A percentile compares a stretch with the other conserved stretches of the same genome.
Conservation (phyloP, 2,329 filamentous ascomycete genomes). For the Aspergillus aculeatinus region DNA sequence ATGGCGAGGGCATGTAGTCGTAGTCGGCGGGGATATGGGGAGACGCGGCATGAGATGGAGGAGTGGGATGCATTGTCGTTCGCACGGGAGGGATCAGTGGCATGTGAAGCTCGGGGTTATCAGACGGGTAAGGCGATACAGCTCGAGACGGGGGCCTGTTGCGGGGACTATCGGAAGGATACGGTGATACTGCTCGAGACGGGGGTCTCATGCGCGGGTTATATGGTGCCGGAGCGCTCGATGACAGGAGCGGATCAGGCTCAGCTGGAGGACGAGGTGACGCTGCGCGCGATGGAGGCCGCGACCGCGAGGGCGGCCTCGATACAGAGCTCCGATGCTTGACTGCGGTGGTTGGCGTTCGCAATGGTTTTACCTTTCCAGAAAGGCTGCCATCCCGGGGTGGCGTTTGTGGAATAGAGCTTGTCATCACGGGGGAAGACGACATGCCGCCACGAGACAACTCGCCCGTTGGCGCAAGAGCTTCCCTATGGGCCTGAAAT, state of each 20-base stretch:
- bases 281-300: constrained; percentile 27
- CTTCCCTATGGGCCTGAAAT: constrained; percentile 61
- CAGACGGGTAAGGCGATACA: constrained; percentile 11
- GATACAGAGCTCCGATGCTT: constrained; percentile 40
- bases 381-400: constrained; percentile 36
- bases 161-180: neutral
- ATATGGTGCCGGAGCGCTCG: constrained; percentile 1
- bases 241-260: constrained; percentile 13
- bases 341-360: constrained; percentile 39
- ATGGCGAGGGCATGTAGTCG: constrained; percentile 11
- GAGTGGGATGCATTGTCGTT: constrained; percentile 1
- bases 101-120: constrained; percentile 6
- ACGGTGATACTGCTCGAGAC: constrained; percentile 11
- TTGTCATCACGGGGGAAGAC: constrained; percentile 36
- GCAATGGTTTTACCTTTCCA: constrained; percentile 33
- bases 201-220: constrained; percentile 18
- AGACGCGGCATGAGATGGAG: constrained; percentile 15
- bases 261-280: constrained; percentile 27
- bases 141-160: constrained; percentile 12
- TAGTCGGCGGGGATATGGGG: constrained; percentile 13
- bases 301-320: constrained; percentile 34
- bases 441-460: constrained; percentile 30
- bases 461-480: constrained; percentile 41
- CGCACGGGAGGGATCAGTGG: constrained; percentile 9
- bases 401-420: constrained; percentile 37